A percentile compares a stretch with the other conserved stretches of the same genome.
Evolutionary conservation across 2,329 filamentous ascomycete genomes (phyloP).

Genomic region (Cordyceps pruinosa): DNA sequence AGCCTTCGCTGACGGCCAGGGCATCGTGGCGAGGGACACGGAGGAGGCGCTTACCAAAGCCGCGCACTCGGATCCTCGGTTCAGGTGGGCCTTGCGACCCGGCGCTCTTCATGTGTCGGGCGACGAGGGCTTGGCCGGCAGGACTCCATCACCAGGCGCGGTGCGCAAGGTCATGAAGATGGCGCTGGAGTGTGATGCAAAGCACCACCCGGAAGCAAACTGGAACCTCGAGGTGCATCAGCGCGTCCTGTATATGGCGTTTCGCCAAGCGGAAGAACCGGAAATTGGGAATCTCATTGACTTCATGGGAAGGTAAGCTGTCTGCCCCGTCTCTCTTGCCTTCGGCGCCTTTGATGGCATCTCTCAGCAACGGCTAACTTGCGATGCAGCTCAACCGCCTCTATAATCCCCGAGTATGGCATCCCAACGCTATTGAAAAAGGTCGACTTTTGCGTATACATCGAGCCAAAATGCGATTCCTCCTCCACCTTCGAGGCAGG

Average conservation of each 20-base stretch:
- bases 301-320: not conserved
- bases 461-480: not conserved
- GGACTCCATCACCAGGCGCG: not conserved
- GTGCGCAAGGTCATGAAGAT: not conserved
- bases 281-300: not conserved
- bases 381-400: not conserved
- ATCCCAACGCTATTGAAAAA: not conserved
- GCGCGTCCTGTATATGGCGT: not conserved
- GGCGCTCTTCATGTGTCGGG: not conserved
- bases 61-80: not conserved
- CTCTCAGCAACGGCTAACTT: too few species aligned
- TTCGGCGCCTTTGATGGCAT: not conserved
- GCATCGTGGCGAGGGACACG: not conserved
- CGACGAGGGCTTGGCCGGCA: not conserved
- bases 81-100: not conserved
- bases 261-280: not conserved
- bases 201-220: not conserved
- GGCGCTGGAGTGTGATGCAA: not conserved
- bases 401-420: not conserved
- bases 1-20: not conserved
- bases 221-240: not conserved
- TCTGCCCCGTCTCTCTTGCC: not conserved
- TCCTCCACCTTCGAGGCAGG: not conserved
- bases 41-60: not conserved
- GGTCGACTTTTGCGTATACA: not conserved